These are phyloP conservation scores for Trypanosoma lewisi DNA, from an alignment of 208 protist genomes.

Conservation along the genomic window DNA sequence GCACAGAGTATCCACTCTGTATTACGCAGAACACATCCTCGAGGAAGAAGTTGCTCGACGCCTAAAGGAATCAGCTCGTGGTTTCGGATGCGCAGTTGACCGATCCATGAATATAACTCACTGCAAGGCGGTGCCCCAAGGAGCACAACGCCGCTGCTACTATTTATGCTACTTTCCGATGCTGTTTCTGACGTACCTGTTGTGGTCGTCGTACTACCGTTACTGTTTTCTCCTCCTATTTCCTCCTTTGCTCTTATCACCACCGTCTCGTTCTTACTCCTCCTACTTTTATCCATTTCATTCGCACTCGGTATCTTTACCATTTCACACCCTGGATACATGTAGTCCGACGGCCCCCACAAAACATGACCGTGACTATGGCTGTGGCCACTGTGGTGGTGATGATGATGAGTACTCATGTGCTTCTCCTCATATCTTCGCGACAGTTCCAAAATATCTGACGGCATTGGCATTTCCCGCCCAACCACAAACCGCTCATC, in stretches of 20 bases:
- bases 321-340: no score
- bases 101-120: slow-evolving; percentile 70
- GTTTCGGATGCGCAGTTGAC: slow-evolving; percentile 51
- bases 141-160: slow-evolving; percentile 40
- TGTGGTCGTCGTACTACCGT: background rate
- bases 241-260: background rate
- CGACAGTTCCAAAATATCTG: slow-evolving; percentile 31
- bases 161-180: no score
- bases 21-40: slow-evolving; percentile 86
- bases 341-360: background rate
- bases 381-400: no score
- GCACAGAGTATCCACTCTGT: slow-evolving; percentile 86
- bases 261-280: background rate
- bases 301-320: no score
- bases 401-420: background rate
- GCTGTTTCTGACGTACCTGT: no score
- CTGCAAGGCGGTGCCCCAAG: slow-evolving; percentile 49
- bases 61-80: slow-evolving; percentile 54
- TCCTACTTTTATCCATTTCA: no score
- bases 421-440: slow-evolving; percentile 35
- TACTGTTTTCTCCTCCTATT: background rate
- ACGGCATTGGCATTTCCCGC: slow-evolving; percentile 33
- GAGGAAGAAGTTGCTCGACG: slow-evolving; percentile 86
- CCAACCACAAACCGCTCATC: slow-evolving; percentile 43
- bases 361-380: background rate